Conservation (phyloP, 1,139 yeast genomes). For the Geotrichum histeridarum region DNA sequence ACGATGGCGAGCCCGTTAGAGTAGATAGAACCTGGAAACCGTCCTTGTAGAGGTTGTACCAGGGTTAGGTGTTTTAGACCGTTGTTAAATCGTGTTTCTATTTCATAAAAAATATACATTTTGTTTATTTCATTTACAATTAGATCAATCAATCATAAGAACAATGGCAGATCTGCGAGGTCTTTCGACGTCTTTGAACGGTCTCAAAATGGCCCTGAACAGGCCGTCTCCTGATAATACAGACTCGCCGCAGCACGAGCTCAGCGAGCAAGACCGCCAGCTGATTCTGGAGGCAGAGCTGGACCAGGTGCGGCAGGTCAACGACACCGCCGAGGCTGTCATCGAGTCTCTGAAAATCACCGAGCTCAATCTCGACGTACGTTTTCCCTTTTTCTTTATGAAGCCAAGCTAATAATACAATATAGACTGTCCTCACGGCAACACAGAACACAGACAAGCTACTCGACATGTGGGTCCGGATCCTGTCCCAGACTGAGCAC, state of each 20-base stretch:
- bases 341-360: conserved; percentile 26
- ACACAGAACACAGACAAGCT: conserved; percentile 34
- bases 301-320: conserved; percentile 28
- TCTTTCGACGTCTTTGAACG: conserved; percentile 11
- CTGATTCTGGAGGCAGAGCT: conserved; percentile 26
- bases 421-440: conserved; percentile 25
- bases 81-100: neutral
- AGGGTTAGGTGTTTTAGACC: neutral
- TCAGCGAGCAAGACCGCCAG: conserved; percentile 24
- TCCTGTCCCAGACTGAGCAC: conserved; percentile 37
- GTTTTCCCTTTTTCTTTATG: neutral
- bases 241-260: conserved; percentile 5
- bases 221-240: neutral
- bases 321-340: conserved; percentile 28
- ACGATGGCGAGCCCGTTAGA: conserved; percentile 15
- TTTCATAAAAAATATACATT: neutral
- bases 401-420: neutral
- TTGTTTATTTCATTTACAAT: neutral
- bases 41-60: neutral
- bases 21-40: conserved; percentile 2
- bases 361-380: conserved; percentile 24
- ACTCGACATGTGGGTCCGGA: conserved; percentile 35
- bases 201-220: conserved; percentile 10
- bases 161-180: conserved; percentile 14
- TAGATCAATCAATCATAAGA: neutral